These are phyloP conservation scores for Gossypium australe DNA, from an alignment of 345 rosid genomes.

Conservation along the genomic window DNA sequence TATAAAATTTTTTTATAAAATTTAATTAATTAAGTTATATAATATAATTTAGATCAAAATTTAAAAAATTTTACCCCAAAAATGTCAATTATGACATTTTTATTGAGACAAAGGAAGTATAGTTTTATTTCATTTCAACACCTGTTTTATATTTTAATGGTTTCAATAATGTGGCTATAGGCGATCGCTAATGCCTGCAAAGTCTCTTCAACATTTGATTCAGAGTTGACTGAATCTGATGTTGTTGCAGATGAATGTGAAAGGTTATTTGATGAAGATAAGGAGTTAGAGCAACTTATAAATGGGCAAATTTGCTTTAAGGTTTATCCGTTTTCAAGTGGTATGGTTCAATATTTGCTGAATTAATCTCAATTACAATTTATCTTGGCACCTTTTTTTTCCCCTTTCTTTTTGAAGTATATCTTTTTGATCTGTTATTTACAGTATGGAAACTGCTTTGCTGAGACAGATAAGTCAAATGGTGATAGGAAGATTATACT, in stretches of 20 bases:
- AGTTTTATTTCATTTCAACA: conserved; percentile 6
- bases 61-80: no score
- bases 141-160: neutral
- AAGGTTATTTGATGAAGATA: conserved; percentile 53
- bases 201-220: conserved; percentile 39
- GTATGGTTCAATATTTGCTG: conserved; percentile 37
- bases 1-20: no score
- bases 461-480: conserved; percentile 33
- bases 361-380: neutral
- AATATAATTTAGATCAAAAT: no score
- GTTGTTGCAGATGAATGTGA: conserved; percentile 40
- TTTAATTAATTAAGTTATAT: no score
- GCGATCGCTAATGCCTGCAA: conserved; percentile 82
- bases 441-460: conserved; percentile 22
- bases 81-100: no score
- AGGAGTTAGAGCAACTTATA: conserved; percentile 74
- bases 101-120: no score
- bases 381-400: neutral
- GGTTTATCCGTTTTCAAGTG: conserved; percentile 63
- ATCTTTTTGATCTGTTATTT: conserved; percentile 17
- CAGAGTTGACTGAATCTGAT: conserved; percentile 64
- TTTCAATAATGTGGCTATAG: conserved; percentile 32
- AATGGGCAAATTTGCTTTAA: conserved; percentile 65
- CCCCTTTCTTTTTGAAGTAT: neutral
- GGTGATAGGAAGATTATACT: conserved; percentile 71